These are phyloP conservation scores for Malassezia caprae DNA, from an alignment of 1,284 basidiomycete genomes.

Conservation along the genomic window DNA sequence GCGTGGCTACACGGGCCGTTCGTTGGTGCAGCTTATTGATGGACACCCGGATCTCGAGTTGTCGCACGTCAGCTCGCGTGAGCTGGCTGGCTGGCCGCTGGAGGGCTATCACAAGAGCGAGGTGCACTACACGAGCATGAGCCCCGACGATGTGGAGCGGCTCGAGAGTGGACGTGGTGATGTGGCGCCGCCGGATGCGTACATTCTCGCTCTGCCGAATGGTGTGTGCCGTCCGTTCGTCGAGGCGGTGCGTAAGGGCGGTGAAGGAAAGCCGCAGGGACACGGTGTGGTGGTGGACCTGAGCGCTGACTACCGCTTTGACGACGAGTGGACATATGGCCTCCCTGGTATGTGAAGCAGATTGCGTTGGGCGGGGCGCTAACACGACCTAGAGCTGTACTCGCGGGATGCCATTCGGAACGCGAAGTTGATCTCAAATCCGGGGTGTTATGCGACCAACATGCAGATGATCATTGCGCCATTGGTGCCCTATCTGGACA, in stretches of 20 bases:
- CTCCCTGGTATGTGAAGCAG: slow-evolving; percentile 74
- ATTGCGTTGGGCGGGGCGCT: not conserved
- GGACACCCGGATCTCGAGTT: slow-evolving; percentile 76
- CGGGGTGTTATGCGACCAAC: slow-evolving; percentile 92
- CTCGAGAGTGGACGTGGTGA: slow-evolving; percentile 40
- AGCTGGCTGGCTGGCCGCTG: slow-evolving; percentile 73
- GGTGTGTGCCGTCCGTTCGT: slow-evolving; percentile 95
- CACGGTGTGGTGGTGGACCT: slow-evolving; percentile 64
- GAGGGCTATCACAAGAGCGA: slow-evolving; percentile 63
- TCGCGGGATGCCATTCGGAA: slow-evolving; percentile 61
- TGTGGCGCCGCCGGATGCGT: slow-evolving; percentile 44
- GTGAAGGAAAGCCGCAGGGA: slow-evolving; percentile 60
- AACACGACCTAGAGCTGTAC: slow-evolving; percentile 65
- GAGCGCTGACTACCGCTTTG: slow-evolving; percentile 89
- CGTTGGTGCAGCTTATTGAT: slow-evolving; percentile 73
- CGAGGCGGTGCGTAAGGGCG: slow-evolving; percentile 72
- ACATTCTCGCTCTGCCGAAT: slow-evolving; percentile 88
- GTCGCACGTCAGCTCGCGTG: slow-evolving; percentile 88
- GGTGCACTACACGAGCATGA: slow-evolving; percentile 52
- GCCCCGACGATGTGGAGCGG: slow-evolving; percentile 42
- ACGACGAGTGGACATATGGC: slow-evolving; percentile 89
- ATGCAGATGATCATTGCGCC: slow-evolving; percentile 84
- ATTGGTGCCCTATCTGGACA: slow-evolving; percentile 63
- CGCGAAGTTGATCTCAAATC: slow-evolving; percentile 83
- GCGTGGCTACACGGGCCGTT: slow-evolving; percentile 87